phyloP scores from a whole-genome alignment of 176 grass and related monocot species.

The Oryza meridionalis region DNA sequence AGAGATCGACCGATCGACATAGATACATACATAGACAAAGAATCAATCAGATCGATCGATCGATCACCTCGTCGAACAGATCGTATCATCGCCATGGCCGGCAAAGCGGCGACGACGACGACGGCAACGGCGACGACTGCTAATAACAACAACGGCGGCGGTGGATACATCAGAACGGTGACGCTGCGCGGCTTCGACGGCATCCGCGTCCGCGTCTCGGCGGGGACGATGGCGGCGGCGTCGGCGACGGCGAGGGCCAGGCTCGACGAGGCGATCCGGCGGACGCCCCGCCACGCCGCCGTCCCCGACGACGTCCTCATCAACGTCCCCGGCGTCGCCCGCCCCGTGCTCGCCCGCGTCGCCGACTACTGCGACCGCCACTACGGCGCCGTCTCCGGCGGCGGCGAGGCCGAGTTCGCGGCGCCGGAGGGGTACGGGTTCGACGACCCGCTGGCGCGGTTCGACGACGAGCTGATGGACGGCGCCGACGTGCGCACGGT shows the following conservation, averaged over 20 bases:
- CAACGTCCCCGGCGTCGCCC: not conserved
- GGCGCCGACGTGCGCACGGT: not conserved
- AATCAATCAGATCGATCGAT: no score
- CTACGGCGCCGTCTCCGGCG: not conserved
- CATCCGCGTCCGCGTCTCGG: not conserved
- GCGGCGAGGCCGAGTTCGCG: no score
- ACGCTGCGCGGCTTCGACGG: slow-evolving; percentile 26
- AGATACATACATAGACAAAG: no score
- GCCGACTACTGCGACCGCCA: slow-evolving; percentile 34
- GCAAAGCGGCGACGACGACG: no score
- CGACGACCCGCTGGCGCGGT: not conserved
- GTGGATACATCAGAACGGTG: not conserved
- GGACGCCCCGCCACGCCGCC: not conserved
- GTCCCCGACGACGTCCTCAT: not conserved
- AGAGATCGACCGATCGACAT: no score
- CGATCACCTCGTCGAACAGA: no score
- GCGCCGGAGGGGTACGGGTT: not conserved
- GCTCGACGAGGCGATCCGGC: not conserved
- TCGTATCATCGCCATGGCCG: no score
- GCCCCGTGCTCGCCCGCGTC: slow-evolving; percentile 27
- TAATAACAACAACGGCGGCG: not conserved
- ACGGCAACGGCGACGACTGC: not conserved
- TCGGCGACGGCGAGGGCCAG: not conserved
- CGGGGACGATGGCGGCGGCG: not conserved
- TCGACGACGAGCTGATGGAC: not conserved